These are phyloP conservation scores for Ophiostoma fasciatum DNA, from an alignment of 2,329 filamentous ascomycete species.

Conservation along the genomic window DNA sequence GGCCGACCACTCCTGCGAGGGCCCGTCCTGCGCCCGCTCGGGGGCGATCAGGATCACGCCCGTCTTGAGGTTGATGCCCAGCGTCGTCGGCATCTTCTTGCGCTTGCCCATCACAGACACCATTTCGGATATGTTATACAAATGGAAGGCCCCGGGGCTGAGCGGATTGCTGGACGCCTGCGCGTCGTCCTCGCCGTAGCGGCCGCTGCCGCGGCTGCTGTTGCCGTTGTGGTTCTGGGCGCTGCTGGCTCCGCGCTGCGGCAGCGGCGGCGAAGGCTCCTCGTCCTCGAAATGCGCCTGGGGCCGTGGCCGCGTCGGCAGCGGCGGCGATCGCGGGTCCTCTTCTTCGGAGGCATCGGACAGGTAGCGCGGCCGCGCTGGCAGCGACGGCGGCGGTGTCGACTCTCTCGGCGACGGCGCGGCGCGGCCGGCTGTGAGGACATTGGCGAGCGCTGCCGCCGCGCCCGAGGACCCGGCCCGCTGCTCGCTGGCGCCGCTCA, in stretches of 20 bases:
- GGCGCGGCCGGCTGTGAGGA: conserved; percentile 35
- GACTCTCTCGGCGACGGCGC: conserved; percentile 14
- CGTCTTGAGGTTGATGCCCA: conserved; percentile 83
- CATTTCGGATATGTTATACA: conserved; percentile 98
- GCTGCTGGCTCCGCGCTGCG: conserved; percentile 11
- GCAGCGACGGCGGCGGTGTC: conserved; percentile 32
- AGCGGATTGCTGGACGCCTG: conserved; percentile 16
- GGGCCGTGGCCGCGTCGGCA: conserved; percentile 49
- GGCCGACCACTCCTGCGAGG: conserved; percentile 82
- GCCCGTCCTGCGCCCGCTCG: conserved; percentile 68
- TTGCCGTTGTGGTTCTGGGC: not conserved
- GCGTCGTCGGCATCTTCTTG: conserved; percentile 95
- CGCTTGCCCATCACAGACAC: conserved; percentile 91
- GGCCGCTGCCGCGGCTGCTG: conserved; percentile 5
- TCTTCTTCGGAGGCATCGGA: conserved; percentile 56
- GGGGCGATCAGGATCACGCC: conserved; percentile 84
- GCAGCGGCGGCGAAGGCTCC: conserved; percentile 11
- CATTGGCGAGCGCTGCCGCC: conserved; percentile 38
- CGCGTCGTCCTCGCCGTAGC: conserved; percentile 21
- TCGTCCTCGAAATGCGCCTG: conserved; percentile 26
- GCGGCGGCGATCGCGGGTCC: conserved; percentile 40
- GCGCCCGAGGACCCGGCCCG: conserved; percentile 26
- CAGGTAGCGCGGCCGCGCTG: conserved; percentile 39
- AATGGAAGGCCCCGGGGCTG: conserved; percentile 70
- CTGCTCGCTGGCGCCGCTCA: conserved; percentile 20